phyloP scores from a whole-genome alignment of 345 rosid species.

The Cochlearia excelsa region DNA sequence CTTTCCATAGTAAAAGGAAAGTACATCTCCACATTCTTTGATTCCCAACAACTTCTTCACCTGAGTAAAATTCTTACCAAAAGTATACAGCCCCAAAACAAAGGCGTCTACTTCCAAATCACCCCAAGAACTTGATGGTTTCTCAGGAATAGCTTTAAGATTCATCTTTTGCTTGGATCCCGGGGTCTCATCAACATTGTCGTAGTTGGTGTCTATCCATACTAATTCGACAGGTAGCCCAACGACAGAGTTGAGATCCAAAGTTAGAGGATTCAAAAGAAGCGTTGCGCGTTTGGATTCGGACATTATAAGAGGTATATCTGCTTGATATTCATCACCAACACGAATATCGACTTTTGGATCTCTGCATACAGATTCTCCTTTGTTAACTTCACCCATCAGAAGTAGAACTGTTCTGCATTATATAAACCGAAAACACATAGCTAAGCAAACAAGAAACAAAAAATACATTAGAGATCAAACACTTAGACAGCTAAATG shows the following conservation, averaged over 20 bases:
- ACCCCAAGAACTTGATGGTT: conserved; percentile 38
- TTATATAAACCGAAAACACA: too few relatives aligned
- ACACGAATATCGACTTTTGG: conserved; percentile 52
- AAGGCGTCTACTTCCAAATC: conserved; percentile 48
- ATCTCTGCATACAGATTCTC: conserved; percentile 45
- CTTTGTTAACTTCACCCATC: too few relatives aligned
- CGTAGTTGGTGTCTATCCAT: conserved; percentile 38
- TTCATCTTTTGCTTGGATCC: conserved; percentile 40
- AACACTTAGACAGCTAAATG: too few relatives aligned
- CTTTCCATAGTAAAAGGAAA: conserved; percentile 57
- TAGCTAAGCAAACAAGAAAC: too few relatives aligned
- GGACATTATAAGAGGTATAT: conserved; percentile 58
- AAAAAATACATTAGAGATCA: too few relatives aligned
- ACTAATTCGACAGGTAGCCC: conserved; percentile 50
- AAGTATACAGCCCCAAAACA: conserved; percentile 59
- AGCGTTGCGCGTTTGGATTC: conserved; percentile 38
- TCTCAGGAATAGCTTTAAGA: conserved; percentile 41
- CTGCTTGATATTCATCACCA: conserved; percentile 65
- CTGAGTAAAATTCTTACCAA: conserved; percentile 52
- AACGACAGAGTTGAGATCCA: conserved; percentile 40
- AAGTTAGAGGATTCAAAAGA: conserved; percentile 43
- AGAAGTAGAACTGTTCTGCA: too few relatives aligned
- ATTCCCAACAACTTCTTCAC: conserved; percentile 46
- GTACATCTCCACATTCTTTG: conserved; percentile 49
- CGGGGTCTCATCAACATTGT: conserved; percentile 36